Evolutionary conservation across 2,329 filamentous ascomycete species (phyloP).

Genomic region (Annulohypoxylon truncatum): DNA sequence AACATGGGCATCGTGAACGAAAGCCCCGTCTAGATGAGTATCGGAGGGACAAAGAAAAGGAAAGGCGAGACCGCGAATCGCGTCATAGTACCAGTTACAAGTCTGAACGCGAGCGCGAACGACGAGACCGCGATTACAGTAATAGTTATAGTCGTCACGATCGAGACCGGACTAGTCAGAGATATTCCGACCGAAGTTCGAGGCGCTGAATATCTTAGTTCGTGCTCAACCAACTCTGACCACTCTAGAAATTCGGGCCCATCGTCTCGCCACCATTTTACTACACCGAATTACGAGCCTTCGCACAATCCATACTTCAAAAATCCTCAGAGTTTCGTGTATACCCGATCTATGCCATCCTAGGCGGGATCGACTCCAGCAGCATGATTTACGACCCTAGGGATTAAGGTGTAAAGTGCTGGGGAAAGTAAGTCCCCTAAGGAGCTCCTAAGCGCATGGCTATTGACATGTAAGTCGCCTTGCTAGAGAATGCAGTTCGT

Average conservation of each 20-base stretch:
- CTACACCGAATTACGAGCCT: background rate
- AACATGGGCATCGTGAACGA: constrained; percentile 53
- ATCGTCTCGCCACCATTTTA: background rate
- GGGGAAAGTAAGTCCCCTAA: background rate
- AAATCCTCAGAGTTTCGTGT: background rate
- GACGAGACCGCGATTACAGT: constrained; percentile 49
- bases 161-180: constrained; percentile 49
- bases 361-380: background rate
- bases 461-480: constrained; percentile 9
- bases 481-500: constrained; percentile 7
- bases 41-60: constrained; percentile 58
- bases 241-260: background rate
- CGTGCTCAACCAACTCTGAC: background rate
- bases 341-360: background rate
- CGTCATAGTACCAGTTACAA: constrained; percentile 59
- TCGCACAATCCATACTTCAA: background rate
- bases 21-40: constrained; percentile 64
- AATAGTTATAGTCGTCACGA: constrained; percentile 48
- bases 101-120: constrained; percentile 55
- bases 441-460: background rate
- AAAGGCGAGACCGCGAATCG: constrained; percentile 56
- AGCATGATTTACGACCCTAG: background rate
- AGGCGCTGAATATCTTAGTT: constrained; percentile 26
- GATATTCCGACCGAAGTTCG: constrained; percentile 42
- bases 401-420: background rate